Evolutionary conservation across 2,329 filamentous ascomycete genomes (phyloP), one percentile per base, ranked within the genome.

Genomic region (Ascochyta rabiei): DNA sequence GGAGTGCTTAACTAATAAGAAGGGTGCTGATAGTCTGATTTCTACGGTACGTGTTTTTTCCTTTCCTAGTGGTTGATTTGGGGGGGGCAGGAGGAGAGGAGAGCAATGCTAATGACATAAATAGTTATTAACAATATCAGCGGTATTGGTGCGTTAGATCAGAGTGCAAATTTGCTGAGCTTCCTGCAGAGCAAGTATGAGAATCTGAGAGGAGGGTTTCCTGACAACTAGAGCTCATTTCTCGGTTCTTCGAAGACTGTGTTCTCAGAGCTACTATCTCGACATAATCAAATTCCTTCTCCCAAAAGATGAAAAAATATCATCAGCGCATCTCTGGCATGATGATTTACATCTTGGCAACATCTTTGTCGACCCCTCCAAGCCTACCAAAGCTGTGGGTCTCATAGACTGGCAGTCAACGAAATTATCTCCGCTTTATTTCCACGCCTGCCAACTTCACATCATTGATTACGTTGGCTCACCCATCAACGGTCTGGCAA

Each of bases 161-260:
- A 76, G 67, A 77, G 74, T 45, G 63, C 79, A 19, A 90, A 90
- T 61, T 84, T 86, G 63, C 70, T 90, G 30, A 75, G 77, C 37
- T 90, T 86, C 68, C 87, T 88, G 6, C 74, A 82, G 45, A 85
- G 80, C 40, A 88, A 88, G 76, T 91, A 89, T 64, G 87, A 90
- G 48, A 91, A 91, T 67, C 62, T 91, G 9, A 37, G 34, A 18
- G 34, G 5, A 16, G 34, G 34, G 23, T 24, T n/a, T n/a, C n/a
- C n/a, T n/a, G n/a, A n/a, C n/a, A n/a, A n/a, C n/a, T n/a, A n/a
- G n/a, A 24, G 7, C 23, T 7, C 23, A 24, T 24, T 24, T 24
- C 23, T 24, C 7, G 23, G 23, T n/a, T n/a, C n/a, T n/a, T n/a
- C n/a, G n/a, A 24, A 24, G 23, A 4, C 4, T 24, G 23, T 24